phyloP scores from a whole-genome alignment of 768 basidiomycete genomes.

The Tricholoma flavovirens region DNA sequence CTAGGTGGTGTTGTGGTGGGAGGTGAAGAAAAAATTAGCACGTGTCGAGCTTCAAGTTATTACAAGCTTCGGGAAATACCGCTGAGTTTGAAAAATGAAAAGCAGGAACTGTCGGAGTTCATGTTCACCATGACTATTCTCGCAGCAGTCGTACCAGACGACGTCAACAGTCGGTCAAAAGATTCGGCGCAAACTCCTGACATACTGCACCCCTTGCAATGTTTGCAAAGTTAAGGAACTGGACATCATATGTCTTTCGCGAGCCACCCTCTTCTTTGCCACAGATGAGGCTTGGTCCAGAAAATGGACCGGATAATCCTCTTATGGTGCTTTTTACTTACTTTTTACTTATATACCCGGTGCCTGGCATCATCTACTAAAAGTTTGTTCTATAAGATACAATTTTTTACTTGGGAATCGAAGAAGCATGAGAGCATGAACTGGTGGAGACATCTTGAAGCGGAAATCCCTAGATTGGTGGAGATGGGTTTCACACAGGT shows the following conservation, averaged over 20 bases:
- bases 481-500: constrained; percentile 72
- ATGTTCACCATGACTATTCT: no score
- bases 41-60: not conserved
- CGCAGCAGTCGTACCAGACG: no score
- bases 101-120: no score
- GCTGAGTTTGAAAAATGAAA: constrained; percentile 16
- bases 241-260: constrained; percentile 20
- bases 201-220: not conserved
- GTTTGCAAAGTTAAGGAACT: constrained; percentile 18
- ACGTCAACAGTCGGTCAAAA: no score
- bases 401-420: constrained; percentile 84
- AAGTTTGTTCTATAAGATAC: constrained; percentile 43
- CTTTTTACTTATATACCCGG: no score
- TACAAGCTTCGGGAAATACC: constrained; percentile 4
- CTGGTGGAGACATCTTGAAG: constrained; percentile 79
- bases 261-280: constrained; percentile 37
- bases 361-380: not conserved
- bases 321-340: constrained; percentile 49
- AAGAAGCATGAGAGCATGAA: constrained; percentile 48
- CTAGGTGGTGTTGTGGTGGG: constrained; percentile 41
- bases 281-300: constrained; percentile 57
- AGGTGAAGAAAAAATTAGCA: constrained; percentile 19
- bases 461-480: constrained; percentile 55
- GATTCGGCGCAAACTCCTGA: not conserved
- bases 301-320: constrained; percentile 44